Evolutionary conservation across 2,329 filamentous ascomycete species (phyloP), one percentile per base, ranked within the genome.

Genomic region (Cryphonectria naterciae): DNA sequence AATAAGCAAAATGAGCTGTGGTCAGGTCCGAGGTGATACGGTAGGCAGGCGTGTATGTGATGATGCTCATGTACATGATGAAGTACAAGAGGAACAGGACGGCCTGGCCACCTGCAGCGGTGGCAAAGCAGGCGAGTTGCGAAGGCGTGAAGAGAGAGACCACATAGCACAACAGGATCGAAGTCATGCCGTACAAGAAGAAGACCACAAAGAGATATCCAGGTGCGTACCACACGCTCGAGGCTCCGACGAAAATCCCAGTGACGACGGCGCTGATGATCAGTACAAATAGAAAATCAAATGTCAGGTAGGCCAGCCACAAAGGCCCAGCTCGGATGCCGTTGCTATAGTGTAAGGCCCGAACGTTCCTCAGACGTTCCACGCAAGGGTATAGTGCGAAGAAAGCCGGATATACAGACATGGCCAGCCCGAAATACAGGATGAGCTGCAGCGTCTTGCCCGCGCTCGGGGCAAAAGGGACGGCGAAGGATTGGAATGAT

Each of bases 361-460:
- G 89, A 35, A 98, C 93, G 74, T 94, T 92, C 65, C 90, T 85
- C 15, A 94, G 84, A 37, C 94, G 87, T 80, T 98, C 95, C 39
- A 92, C 84, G n/a, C 93, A 97, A 0, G 94, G 93, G 77, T 98
- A 98, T 5, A 98, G 83, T 0, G 93, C 89, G 76, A 97, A 97
- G 83, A 98, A 95, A 19, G 92, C 93, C 0, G 95, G 94, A 76
- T 92, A 96, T 1, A 91, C 90, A 8, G 88, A 86, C 80, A 97
- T 89, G 1, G 91, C 93, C 11, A 98, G 85, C 19, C 92, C 90
- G 78, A 96, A 92, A 80, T 97, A 97, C 11, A 93, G 85, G 56
- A 95, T 88, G 25, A 97, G 85, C 78, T 97, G 93, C 35, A 97
- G 81, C 0, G 91, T 90, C 66, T 95, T 85, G 28, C 93, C 93